Evolutionary conservation across 345 rosid genomes (phyloP).

Genomic region (Cardiospermum halicacabum): DNA sequence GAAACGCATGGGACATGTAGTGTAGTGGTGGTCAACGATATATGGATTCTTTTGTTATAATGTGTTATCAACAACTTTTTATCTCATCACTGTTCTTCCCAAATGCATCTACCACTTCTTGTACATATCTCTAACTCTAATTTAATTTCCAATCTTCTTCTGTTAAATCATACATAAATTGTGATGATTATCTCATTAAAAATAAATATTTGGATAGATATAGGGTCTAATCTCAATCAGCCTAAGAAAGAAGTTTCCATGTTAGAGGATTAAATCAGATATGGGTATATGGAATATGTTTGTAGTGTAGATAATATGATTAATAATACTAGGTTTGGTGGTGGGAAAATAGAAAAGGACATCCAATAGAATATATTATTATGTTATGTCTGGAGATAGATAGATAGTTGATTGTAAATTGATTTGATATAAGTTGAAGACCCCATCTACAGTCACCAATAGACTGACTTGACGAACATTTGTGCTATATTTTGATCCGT

Average conservation of each 20-base stretch:
- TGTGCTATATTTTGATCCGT: neutral
- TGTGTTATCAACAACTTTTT: slow-evolving; percentile 6
- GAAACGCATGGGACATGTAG: slow-evolving; percentile 1
- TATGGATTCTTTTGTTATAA: neutral
- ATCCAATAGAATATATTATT: neutral
- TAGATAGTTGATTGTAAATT: neutral
- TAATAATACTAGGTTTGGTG: neutral
- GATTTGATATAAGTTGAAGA: neutral
- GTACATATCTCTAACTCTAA: neutral
- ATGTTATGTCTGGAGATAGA: too few relatives aligned
- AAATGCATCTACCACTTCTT: neutral
- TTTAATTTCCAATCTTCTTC: neutral
- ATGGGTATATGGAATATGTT: too few relatives aligned
- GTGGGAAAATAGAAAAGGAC: neutral
- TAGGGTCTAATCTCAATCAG: too few relatives aligned
- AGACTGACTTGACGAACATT: neutral
- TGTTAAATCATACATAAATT: too few relatives aligned
- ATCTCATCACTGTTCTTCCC: slow-evolving; percentile 3
- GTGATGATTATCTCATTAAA: too few relatives aligned
- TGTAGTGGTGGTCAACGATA: slow-evolving; percentile 9
- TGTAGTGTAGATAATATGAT: neutral
- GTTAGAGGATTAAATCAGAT: too few relatives aligned
- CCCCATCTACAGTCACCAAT: neutral
- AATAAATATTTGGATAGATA: too few relatives aligned
- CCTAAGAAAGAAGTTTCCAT: too few relatives aligned